Percentiles rank a stretch among this genome's conserved stretches.
Conservation (phyloP, 139 green algal genomes). For the Mesostigma viride region DNA sequence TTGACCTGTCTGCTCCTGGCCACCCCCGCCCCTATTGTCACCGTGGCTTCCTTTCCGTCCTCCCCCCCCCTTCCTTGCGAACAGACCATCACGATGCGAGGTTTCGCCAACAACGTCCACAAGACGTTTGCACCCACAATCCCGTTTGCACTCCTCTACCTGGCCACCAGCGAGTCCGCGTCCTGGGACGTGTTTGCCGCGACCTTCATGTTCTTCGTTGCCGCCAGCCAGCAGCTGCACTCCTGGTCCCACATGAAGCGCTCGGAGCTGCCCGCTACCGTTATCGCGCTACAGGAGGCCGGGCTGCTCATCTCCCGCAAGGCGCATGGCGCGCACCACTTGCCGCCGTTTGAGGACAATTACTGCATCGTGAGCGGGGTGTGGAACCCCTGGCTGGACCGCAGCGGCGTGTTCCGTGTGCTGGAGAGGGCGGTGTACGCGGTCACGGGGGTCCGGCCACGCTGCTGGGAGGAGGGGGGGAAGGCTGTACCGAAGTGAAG, state of each 20-base stretch:
- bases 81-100: slow-evolving; percentile 92
- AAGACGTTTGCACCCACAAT: slow-evolving; percentile 42
- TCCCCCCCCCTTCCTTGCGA: too few species aligned
- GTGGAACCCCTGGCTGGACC: slow-evolving; percentile 81
- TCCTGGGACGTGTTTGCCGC: slow-evolving; percentile 59
- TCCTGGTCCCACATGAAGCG: slow-evolving; percentile 88
- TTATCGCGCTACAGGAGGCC: slow-evolving; percentile 67
- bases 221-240: slow-evolving; percentile 92
- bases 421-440: slow-evolving; percentile 53
- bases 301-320: slow-evolving; percentile 65
- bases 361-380: slow-evolving; percentile 92
- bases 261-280: slow-evolving; percentile 53
- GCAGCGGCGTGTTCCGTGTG: slow-evolving; percentile 43
- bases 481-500: slow-evolving; percentile 13
- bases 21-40: too few species aligned
- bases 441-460: slow-evolving; percentile 68
- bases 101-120: slow-evolving; percentile 89
- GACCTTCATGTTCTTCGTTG: slow-evolving; percentile 62
- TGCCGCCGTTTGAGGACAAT: slow-evolving; percentile 83
- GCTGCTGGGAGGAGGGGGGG: slow-evolving; percentile 85
- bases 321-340: slow-evolving; percentile 85
- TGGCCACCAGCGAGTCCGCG: slow-evolving; percentile 26
- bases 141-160: slow-evolving; percentile 21
- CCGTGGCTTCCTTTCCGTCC: too few species aligned
- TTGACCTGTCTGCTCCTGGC: too few species aligned